Base-by-base conservation (phyloP, 331 rosid genomes). In the Cydonia oblonga region DNA sequence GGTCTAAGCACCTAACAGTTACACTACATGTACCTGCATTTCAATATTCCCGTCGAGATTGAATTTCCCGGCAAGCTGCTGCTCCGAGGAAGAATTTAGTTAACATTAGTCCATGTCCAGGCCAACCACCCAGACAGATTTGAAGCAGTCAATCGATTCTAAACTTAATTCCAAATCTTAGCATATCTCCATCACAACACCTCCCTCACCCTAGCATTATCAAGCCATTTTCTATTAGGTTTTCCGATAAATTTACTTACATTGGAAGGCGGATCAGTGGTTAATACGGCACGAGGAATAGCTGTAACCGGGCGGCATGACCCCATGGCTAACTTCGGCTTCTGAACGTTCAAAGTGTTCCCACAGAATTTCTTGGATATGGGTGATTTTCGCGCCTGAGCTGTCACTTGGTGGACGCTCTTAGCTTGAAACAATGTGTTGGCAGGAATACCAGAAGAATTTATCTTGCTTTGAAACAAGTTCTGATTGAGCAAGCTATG, bases 21-120 rank as follows among this genome's bases (percentile, higher is more conserved):
- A 32, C 53, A 60, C 66, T 70, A 71, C 52, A 70, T 16, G 40
- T 85, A 93, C 98, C 97, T 91, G 96, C 83, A 93, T 77, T 69
- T 93, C 97, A 81, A 77, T 79, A 68, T 87, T 86, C 71, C 88
- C 96, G 22, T 83, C 98, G 44, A 93, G 96, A 69, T 81, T 90
- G 96, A 89, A 93, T 81, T 70, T 89, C 73, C 83, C 85, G 19
- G 89, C 85, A 65, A 87, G 81, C 97, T 93, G 80, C 97, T 90
- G 89, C 66, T 35, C 56, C 61, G 46, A 28, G 52, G 65, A 26
- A 78, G 85, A 84, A 76, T 30, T 22, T 42, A 54, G 84, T 84
- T 75, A 82, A 74, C 68, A 72, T 40, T 44, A 23, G 65, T 35
- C 76, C 71, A 58, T 65, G 44, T 16, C 70, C 65, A 71, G 49